phyloP scores from a whole-genome alignment of 1,284 basidiomycete species.

The Cutaneotrichosporon arboriforme region DNA sequence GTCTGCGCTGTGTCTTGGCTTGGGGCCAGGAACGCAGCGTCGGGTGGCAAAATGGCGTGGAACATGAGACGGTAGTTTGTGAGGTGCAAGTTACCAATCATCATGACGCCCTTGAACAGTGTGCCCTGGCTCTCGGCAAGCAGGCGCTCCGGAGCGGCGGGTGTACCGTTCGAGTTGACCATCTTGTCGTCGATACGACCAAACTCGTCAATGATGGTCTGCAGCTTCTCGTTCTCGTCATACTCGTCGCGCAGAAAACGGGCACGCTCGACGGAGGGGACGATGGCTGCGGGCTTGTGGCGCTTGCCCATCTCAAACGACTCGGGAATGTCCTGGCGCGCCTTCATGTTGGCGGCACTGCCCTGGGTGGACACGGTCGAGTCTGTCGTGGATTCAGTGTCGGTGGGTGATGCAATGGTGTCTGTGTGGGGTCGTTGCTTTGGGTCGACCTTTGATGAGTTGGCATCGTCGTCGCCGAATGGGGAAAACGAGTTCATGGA shows the following conservation, averaged over 20 bases:
- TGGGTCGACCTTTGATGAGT: neutral
- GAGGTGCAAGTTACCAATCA: conserved; percentile 60
- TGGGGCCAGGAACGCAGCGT: conserved; percentile 16
- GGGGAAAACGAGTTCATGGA: conserved; percentile 28
- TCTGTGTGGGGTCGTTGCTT: too few species aligned
- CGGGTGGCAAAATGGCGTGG: conserved; percentile 59
- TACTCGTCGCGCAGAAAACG: conserved; percentile 18
- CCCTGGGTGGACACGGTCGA: too few species aligned
- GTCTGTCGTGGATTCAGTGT: too few species aligned
- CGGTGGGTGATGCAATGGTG: too few species aligned
- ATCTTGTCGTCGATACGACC: conserved; percentile 43
- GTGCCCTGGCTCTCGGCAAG: conserved; percentile 55
- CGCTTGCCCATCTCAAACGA: too few species aligned
- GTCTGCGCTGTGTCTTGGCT: conserved; percentile 29
- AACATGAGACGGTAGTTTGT: conserved; percentile 63
- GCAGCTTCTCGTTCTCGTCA: conserved; percentile 39
- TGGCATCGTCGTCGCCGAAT: neutral
- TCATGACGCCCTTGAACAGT: conserved; percentile 51
- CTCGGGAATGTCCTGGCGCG: too few species aligned
- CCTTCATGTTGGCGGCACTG: too few species aligned
- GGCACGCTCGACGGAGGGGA: neutral
- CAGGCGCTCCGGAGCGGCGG: conserved; percentile 53
- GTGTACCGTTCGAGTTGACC: conserved; percentile 53
- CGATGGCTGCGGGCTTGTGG: neutral
- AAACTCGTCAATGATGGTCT: conserved; percentile 45